Conservation (phyloP, 2,329 filamentous ascomycete species). For the Fusarium ramigenum region DNA sequence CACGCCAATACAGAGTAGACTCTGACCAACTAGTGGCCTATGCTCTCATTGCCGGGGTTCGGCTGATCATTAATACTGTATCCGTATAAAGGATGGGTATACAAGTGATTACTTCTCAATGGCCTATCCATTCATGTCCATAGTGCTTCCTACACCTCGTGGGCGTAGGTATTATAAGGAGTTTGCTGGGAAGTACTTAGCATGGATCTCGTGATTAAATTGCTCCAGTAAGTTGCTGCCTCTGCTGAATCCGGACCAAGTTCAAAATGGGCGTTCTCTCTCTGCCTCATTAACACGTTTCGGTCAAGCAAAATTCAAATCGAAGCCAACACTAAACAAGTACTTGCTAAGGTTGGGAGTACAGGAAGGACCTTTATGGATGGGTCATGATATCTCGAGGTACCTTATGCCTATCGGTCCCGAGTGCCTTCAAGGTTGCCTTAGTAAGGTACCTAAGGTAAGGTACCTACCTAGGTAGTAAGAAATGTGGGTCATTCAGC, state of each 20-base stretch:
- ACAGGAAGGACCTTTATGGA: background rate
- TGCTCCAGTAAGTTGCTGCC: background rate
- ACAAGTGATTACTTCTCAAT: background rate
- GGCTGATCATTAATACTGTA: background rate
- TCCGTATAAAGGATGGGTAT: background rate
- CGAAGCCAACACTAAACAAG: background rate
- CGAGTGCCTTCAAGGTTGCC: background rate
- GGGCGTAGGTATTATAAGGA: background rate
- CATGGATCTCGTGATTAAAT: background rate
- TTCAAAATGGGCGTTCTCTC: background rate
- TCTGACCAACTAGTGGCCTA: background rate
- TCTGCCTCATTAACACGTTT: background rate
- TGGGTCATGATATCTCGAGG: background rate
- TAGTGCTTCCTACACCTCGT: background rate
- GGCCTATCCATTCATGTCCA: background rate
- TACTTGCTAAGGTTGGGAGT: background rate
- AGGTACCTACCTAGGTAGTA: too few relatives aligned
- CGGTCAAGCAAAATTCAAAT: background rate
- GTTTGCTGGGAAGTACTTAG: background rate
- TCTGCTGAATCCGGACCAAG: background rate
- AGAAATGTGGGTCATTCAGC: slow-evolving; percentile 30
- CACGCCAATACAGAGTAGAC: background rate
- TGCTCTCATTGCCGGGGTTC: background rate
- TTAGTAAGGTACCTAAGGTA: too few relatives aligned
- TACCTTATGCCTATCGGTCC: background rate